Evolutionary conservation across 257 asterid species (phyloP).

Genomic region (Solanum acaule): DNA sequence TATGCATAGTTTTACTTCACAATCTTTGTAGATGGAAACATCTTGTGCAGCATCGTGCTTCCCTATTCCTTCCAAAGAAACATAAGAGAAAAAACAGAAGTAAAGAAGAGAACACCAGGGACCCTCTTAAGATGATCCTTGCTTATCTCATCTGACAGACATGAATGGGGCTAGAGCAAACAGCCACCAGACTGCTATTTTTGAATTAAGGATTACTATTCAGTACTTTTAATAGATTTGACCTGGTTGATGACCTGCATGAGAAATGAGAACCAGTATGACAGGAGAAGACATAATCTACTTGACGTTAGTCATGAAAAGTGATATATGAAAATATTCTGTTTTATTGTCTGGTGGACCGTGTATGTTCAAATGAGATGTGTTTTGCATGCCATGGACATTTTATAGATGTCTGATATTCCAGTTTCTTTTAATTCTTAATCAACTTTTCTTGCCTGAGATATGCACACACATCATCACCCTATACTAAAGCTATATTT

Average conservation of each 20-base stretch:
- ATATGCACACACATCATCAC: not conserved
- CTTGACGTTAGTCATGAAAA: not conserved
- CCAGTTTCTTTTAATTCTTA: not conserved
- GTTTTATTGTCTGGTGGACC: not conserved
- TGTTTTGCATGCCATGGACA: not conserved
- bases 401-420: not conserved
- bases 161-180: not conserved
- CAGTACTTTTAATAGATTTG: not conserved
- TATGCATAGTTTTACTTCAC: not conserved
- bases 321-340: not conserved
- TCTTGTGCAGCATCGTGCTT: not conserved
- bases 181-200: not conserved
- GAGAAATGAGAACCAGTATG: not conserved
- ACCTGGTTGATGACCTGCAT: not conserved
- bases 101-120: not conserved
- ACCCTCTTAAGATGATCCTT: not conserved
- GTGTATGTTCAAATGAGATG: not conserved
- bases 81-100: not conserved
- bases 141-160: not conserved
- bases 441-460: not conserved
- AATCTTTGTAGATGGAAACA: not conserved
- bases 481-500: conserved; percentile 3
- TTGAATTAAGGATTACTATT: not conserved
- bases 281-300: not conserved
- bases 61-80: not conserved